Evolutionary conservation across 2,329 filamentous ascomycete genomes (phyloP).

Genomic region (Stagonosporopsis chrysanthemi): DNA sequence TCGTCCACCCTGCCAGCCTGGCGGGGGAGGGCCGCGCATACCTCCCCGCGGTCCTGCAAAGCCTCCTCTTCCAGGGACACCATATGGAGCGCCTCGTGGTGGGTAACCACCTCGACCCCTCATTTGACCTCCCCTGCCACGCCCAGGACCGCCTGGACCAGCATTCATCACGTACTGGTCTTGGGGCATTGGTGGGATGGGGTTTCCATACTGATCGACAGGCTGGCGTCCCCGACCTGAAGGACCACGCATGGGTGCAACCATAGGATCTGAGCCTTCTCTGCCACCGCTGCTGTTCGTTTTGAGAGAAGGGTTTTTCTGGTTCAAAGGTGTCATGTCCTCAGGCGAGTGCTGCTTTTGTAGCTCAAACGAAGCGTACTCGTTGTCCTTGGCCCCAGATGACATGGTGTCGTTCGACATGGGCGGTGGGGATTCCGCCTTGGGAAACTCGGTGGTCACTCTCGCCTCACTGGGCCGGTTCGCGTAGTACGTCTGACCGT

Average conservation of each 20-base stretch:
- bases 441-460: slow-evolving; percentile 52
- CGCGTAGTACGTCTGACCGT: slow-evolving; percentile 85
- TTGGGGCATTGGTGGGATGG: slow-evolving; percentile 54
- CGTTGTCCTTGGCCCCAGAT: slow-evolving; percentile 60
- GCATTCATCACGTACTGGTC: slow-evolving; percentile 54
- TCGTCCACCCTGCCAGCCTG: slow-evolving; percentile 51
- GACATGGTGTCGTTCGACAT: slow-evolving; percentile 63
- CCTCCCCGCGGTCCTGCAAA: slow-evolving; percentile 48
- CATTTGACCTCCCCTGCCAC: slow-evolving; percentile 52
- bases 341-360: slow-evolving; percentile 68
- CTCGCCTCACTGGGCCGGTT: slow-evolving; percentile 49
- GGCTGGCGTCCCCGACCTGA: slow-evolving; percentile 50
- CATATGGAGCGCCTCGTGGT: slow-evolving; percentile 46
- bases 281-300: slow-evolving; percentile 58
- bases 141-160: slow-evolving; percentile 47
- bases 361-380: slow-evolving; percentile 71
- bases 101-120: slow-evolving; percentile 51
- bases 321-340: slow-evolving; percentile 74
- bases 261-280: slow-evolving; percentile 50
- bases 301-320: slow-evolving; percentile 67
- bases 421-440: slow-evolving; percentile 63
- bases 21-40: slow-evolving; percentile 51
- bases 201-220: slow-evolving; percentile 72
- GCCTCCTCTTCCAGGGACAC: slow-evolving; percentile 46
- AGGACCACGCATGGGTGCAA: slow-evolving; percentile 45